phyloP scores from a whole-genome alignment of 441 rosid genomes.

The Pelargonium hybrid region DNA sequence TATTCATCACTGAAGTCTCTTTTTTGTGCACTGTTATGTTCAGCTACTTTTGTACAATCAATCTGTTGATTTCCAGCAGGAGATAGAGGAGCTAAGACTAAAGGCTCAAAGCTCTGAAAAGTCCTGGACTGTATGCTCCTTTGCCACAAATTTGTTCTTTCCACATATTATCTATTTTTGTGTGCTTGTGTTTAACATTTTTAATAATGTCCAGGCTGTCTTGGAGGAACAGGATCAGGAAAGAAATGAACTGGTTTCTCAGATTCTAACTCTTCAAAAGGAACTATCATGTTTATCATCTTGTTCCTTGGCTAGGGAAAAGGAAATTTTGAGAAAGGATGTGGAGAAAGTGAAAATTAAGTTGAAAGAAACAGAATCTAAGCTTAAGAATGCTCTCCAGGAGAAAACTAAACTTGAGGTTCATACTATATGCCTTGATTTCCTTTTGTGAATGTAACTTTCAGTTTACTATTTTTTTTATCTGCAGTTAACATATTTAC shows the following conservation, averaged over 20 bases:
- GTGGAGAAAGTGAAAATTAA: slow-evolving; percentile 66
- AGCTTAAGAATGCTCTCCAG: slow-evolving; percentile 72
- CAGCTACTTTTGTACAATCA: slow-evolving; percentile 43
- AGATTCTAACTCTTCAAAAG: slow-evolving; percentile 59
- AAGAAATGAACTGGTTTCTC: slow-evolving; percentile 41
- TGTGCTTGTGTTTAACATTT: slow-evolving; percentile 16
- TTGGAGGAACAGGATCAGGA: slow-evolving; percentile 44
- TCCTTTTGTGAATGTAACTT: slow-evolving; percentile 6
- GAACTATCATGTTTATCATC: slow-evolving; percentile 54
- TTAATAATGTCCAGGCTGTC: slow-evolving; percentile 38
- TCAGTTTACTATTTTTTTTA: background rate
- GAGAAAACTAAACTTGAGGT: slow-evolving; percentile 96
- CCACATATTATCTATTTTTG: slow-evolving; percentile 9
- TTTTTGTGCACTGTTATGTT: slow-evolving; percentile 12
- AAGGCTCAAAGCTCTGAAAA: slow-evolving; percentile 42
- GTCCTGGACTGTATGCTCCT: slow-evolving; percentile 32
- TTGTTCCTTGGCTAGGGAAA: slow-evolving; percentile 59
- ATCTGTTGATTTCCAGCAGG: slow-evolving; percentile 40
- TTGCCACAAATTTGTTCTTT: background rate
- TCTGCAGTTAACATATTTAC: slow-evolving; percentile 12
- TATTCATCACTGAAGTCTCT: background rate
- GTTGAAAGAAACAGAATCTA: slow-evolving; percentile 78
- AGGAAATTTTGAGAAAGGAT: slow-evolving; percentile 70
- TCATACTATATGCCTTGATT: slow-evolving; percentile 3
- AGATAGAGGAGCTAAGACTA: slow-evolving; percentile 36